Evolutionary conservation across 176 grass and related monocot species (phyloP).

Genomic region (Triticum monococcum): DNA sequence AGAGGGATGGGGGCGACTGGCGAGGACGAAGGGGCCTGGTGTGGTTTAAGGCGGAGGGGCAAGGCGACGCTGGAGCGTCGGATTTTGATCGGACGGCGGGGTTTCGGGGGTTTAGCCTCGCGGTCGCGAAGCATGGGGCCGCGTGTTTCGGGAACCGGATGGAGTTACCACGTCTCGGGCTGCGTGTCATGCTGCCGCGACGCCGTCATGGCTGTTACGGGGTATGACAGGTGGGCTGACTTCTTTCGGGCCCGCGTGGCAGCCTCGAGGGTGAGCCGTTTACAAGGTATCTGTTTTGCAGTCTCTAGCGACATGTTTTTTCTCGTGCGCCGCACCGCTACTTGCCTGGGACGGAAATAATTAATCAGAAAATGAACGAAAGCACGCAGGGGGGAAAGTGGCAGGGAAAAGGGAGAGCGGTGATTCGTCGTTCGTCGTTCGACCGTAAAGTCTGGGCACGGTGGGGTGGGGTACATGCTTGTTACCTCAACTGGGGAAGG

Average conservation of each 20-base stretch:
- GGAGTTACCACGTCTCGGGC: conserved; percentile 18
- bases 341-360: background rate
- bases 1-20: background rate
- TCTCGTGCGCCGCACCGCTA: background rate
- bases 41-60: conserved; percentile 21
- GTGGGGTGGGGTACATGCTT: background rate
- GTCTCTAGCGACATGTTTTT: conserved; percentile 24
- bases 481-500: background rate
- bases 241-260: background rate
- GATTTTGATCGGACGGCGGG: conserved; percentile 17
- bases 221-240: background rate
- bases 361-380: background rate
- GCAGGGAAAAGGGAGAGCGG: background rate
- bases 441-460: background rate
- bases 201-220: too few relatives aligned
- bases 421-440: conserved; percentile 25
- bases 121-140: conserved; percentile 43
- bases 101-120: background rate
- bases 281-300: background rate
- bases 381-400: conserved; percentile 7
- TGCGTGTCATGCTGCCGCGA: background rate
- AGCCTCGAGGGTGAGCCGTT: fast-evolving
- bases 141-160: conserved; percentile 29
- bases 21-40: background rate
- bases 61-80: background rate